phyloP scores from a whole-genome alignment of 352 stramenopile genomes.

The Peronospora tabacina region DNA sequence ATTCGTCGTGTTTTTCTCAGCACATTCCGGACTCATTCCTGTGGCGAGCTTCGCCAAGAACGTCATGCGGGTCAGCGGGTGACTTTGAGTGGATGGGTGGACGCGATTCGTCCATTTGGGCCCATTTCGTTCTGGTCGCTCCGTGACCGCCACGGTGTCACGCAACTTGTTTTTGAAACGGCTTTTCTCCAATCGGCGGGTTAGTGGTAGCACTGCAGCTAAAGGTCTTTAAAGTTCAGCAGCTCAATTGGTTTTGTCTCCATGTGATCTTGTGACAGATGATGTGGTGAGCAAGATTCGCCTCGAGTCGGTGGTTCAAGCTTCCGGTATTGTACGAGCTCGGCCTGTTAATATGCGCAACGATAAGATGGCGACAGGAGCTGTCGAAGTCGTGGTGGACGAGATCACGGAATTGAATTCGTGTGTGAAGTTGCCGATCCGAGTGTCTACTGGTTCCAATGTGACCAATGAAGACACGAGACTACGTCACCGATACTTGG shows the following conservation, averaged over 20 bases:
- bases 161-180: constrained; percentile 75
- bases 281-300: constrained; percentile 46
- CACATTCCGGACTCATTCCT: constrained; percentile 67
- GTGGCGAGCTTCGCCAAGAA: constrained; percentile 57
- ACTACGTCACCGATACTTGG: constrained; percentile 71
- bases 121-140: constrained; percentile 78
- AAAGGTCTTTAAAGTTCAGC: no score
- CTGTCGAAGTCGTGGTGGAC: constrained; percentile 67
- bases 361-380: constrained; percentile 57
- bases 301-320: constrained; percentile 67
- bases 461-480: constrained; percentile 67
- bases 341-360: constrained; percentile 64
- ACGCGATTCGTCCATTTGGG: constrained; percentile 66
- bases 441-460: constrained; percentile 46
- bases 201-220: constrained; percentile 7
- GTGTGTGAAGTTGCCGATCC: constrained; percentile 47
- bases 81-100: constrained; percentile 72
- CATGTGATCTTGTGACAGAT: constrained; percentile 10
- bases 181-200: constrained; percentile 34
- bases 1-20: constrained; percentile 28
- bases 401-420: constrained; percentile 53
- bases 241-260: background rate
- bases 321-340: constrained; percentile 47
- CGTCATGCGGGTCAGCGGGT: constrained; percentile 46
- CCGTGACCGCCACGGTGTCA: constrained; percentile 69